phyloP scores from a whole-genome alignment of 805 yeast genomes.

The Grigorovia transvaalensis region DNA sequence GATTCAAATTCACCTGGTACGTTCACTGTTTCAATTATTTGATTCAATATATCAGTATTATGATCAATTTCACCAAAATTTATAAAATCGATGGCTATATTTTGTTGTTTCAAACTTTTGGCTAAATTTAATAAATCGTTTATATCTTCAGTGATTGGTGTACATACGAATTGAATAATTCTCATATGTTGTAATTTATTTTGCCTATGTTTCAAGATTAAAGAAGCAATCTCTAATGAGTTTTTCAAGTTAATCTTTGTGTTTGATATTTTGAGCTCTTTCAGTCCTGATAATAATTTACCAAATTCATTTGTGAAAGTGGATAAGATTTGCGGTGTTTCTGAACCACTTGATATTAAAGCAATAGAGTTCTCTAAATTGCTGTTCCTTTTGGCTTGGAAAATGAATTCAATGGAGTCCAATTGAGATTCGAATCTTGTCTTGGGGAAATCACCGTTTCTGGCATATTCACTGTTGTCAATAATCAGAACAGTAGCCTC shows the following conservation, averaged over 20 bases:
- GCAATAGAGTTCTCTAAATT: conserved; percentile 96
- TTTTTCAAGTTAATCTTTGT: conserved; percentile 51
- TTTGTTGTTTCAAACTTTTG: conserved; percentile 86
- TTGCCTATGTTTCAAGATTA: conserved; percentile 93
- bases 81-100: conserved; percentile 78
- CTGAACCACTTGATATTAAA: conserved; percentile 68
- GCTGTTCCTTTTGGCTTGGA: conserved; percentile 72
- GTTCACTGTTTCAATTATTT: conserved; percentile 63
- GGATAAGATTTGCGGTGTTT: conserved; percentile 80
- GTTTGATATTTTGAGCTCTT: conserved; percentile 66
- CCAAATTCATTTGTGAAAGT: conserved; percentile 85
- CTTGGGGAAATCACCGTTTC: conserved; percentile 89
- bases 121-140: conserved; percentile 75
- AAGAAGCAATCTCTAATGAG: conserved; percentile 84
- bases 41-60: conserved; percentile 71
- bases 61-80: conserved; percentile 82
- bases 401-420: conserved; percentile 79
- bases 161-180: conserved; percentile 79
- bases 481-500: conserved; percentile 94
- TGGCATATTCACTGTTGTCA: conserved; percentile 91
- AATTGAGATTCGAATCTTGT: conserved; percentile 87
- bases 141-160: conserved; percentile 69
- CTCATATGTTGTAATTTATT: conserved; percentile 88
- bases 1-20: conserved; percentile 53
- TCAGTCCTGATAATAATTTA: conserved; percentile 72